Conservation (phyloP, 2,329 filamentous ascomycete genomes). For the Daldinia eschscholtzii region DNA sequence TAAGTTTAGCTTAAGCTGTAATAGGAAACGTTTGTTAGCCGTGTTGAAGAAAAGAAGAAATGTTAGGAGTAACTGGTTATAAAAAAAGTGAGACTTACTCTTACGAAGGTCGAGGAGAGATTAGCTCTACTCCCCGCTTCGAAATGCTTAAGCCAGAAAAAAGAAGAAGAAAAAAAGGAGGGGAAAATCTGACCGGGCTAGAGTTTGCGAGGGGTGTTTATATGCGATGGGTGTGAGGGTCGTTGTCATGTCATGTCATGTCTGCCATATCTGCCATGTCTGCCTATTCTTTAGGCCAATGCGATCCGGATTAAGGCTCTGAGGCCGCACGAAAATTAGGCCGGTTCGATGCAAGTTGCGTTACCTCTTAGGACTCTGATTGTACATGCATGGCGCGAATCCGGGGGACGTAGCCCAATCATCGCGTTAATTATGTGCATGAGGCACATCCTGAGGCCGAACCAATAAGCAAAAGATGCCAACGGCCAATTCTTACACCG, state of each 20-base stretch:
- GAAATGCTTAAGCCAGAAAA: not conserved
- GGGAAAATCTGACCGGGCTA: not conserved
- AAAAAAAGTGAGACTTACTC: not conserved
- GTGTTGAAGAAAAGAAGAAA: not conserved
- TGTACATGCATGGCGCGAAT: constrained; percentile 1
- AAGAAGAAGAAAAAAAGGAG: not conserved
- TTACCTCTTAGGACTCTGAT: not conserved
- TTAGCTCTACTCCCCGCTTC: not conserved
- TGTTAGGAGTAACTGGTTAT: not conserved
- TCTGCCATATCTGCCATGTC: too few relatives aligned
- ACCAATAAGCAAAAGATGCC: not conserved
- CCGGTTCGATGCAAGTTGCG: constrained; percentile 14
- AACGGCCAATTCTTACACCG: constrained; percentile 10
- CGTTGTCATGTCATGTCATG: not conserved
- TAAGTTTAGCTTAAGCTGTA: not conserved
- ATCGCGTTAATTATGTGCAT: not conserved
- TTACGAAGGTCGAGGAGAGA: not conserved
- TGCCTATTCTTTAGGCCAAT: not conserved
- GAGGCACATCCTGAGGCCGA: constrained; percentile 8
- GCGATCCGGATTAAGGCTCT: constrained; percentile 12
- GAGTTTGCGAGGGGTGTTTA: not conserved
- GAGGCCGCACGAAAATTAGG: constrained; percentile 26
- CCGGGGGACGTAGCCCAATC: constrained; percentile 19
- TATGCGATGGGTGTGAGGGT: constrained; percentile 2
- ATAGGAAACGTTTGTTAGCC: not conserved